Base-by-base conservation (phyloP, 306 rosid genomes). In the Elaeagnus macrophylla region DNA sequence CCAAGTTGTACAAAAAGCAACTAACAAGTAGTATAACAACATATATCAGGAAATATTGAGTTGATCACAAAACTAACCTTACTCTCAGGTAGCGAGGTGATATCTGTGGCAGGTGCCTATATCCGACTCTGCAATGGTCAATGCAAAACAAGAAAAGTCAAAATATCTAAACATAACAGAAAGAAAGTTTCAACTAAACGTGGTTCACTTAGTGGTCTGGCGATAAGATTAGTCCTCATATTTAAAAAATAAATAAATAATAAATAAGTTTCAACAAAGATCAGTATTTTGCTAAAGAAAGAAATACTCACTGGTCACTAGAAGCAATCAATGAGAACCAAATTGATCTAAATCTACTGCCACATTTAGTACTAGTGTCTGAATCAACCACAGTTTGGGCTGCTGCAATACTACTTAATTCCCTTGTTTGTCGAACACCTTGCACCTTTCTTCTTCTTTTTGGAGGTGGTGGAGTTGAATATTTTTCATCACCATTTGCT, bases 301-400 rank as follows among this genome's bases (percentile, higher is more conserved):
- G 3, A 37, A 37, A 56, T 56, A 57, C 85, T 35, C 60, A 85
- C 95, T 57, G 75, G n/a, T 75, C 58, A 61, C 59, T 40, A 32
- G 84, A 74, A 75, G 95, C 78, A 59, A 79, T 54, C 54, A 85
- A 73, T 4, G 85, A 66, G 78, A 85, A 79, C 95, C 90, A 85
- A 32, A 68, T 20, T 46, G 81, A 74, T 45, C 40, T 18, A 10
- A 12, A 16, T 9, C 36, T 66, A 60, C 48, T 45, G 14, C 40
- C 68, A 56, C 36, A n/a, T 68, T 43, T 56, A 20, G 32, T 20
- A 43, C 32, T 52, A n/a, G n/a, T n/a, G 48, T 48, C 40, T 40
- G 68, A 45, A 44, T 12, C 68, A 51, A 47, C 39, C 66, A 57
- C 55, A 41, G 64, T 16, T 60, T 25, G 55, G 52, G 68, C 70